Evolutionary conservation across 768 basidiomycete genomes (phyloP), one percentile per base, ranked within the genome.

Genomic region (Suillus lakei): DNA sequence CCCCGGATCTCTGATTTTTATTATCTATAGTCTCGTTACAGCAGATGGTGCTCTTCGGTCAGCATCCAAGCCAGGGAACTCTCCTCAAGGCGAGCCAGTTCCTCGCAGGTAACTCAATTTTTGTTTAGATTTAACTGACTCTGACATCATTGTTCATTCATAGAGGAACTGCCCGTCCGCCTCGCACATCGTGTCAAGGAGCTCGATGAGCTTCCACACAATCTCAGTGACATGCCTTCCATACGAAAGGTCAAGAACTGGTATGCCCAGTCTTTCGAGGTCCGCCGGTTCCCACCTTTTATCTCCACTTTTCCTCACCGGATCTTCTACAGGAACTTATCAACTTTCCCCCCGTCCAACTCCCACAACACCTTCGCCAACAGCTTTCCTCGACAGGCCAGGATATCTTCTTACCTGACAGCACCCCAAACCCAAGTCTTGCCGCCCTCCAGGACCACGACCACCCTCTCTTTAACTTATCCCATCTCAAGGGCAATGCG

Each of bases 191-290:
- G 98, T 34, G 96, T 97, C 26, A 95, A 95, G 76, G 98, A 99
- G 78, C 87, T 99, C 34, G 95, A 98, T 70, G 89, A 93, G 69
- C 85, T 99, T 4, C 98, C 98, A 0, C 93, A 98, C 78, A 91
- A 93, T 63, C 84, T 99, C 60, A 90, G 89, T 71, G 86, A 86
- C 54, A 98, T 98, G 97, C 88, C 91, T 0, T 92, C 91, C 44
- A 98, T 99, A 68, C 87, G 89, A 64, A 96, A 93, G 74, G 93
- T 99, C 66, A 96, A 96, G 81, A 91, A 97, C 72, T 99, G 98
- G 98, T 99, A 99, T 77, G 97, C 97, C 0, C 95, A 99, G 81
- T 95, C 93, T 18, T 99, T 99, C 77, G 93, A 99, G 86, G 97
- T 96, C 61, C 60, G 89, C 62, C 58, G 89, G 80, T 38, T 62